These are phyloP conservation scores for Debaryomyces subglobosus DNA, from an alignment of 1,139 yeast genomes.

Conservation along the genomic window DNA sequence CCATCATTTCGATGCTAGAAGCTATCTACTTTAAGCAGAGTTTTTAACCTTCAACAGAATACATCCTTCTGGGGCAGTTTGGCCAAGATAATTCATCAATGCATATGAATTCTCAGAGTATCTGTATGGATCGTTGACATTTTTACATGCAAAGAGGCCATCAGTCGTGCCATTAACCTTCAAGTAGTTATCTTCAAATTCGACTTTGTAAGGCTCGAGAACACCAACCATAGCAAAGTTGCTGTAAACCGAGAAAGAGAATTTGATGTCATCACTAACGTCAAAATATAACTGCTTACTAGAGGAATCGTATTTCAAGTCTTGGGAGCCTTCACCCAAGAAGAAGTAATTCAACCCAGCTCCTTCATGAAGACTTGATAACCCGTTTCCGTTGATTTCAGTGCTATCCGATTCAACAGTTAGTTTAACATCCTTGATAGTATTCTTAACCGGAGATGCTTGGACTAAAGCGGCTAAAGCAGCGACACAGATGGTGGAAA, in stretches of 20 bases:
- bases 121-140: constrained; percentile 48
- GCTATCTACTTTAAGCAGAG: constrained; percentile 4
- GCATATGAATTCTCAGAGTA: constrained; percentile 33
- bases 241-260: constrained; percentile 1
- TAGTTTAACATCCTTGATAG: constrained; percentile 2
- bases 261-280: constrained; percentile 10
- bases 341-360: constrained; percentile 56
- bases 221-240: constrained; percentile 12
- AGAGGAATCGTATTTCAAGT: constrained; percentile 14
- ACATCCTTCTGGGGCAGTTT: constrained; percentile 21
- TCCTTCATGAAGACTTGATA: constrained; percentile 51
- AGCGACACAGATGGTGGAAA: constrained; percentile 20
- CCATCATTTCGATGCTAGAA: not conserved
- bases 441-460: not conserved
- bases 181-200: constrained; percentile 26
- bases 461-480: constrained; percentile 24
- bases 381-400: constrained; percentile 28
- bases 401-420: constrained; percentile 23
- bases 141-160: constrained; percentile 43
- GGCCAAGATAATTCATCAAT: constrained; percentile 19
- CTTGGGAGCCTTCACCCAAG: constrained; percentile 25
- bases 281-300: not conserved
- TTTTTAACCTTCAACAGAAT: constrained; percentile 17
- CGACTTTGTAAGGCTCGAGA: constrained; percentile 17
- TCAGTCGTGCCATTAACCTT: constrained; percentile 31